phyloP scores from a whole-genome alignment of 108 stramenopile species.

The Craspedostauros australis region DNA sequence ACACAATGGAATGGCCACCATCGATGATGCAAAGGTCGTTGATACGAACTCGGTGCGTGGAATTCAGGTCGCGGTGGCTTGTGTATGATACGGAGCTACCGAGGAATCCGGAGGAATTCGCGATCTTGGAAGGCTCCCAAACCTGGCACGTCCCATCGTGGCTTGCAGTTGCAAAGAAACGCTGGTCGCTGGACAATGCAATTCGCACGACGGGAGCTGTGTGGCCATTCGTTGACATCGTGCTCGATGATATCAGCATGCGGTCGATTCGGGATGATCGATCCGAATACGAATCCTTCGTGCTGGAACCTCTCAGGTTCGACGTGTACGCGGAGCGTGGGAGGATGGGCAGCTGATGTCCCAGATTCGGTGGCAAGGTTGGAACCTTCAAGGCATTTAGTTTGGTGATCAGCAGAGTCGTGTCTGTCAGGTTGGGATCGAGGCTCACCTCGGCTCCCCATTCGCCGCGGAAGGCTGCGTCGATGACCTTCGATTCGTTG shows the following conservation, averaged over 20 bases:
- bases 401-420: conserved; percentile 49
- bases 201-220: conserved; percentile 79
- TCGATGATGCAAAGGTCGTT: conserved; percentile 89
- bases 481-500: conserved; percentile 37
- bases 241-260: conserved; percentile 58
- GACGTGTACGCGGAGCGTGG: no score
- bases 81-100: conserved; percentile 79
- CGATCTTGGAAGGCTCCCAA: conserved; percentile 83
- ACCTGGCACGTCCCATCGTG: conserved; percentile 89
- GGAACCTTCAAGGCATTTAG: conserved; percentile 68
- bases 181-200: conserved; percentile 82
- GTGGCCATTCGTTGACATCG: conserved; percentile 60
- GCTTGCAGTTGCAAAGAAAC: conserved; percentile 88
- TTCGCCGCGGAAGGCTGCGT: conserved; percentile 61
- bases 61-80: conserved; percentile 36
- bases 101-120: conserved; percentile 66
- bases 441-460: conserved; percentile 70
- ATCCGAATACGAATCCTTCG: no score
- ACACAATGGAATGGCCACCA: conserved; percentile 84
- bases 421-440: conserved; percentile 58
- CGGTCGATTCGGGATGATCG: conserved; percentile 79
- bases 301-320: no score
- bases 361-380: conserved; percentile 58
- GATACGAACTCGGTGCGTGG: conserved; percentile 28
- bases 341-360: no score